Evolutionary conservation across 345 rosid genomes (phyloP).

Genomic region (Salix purpurea): DNA sequence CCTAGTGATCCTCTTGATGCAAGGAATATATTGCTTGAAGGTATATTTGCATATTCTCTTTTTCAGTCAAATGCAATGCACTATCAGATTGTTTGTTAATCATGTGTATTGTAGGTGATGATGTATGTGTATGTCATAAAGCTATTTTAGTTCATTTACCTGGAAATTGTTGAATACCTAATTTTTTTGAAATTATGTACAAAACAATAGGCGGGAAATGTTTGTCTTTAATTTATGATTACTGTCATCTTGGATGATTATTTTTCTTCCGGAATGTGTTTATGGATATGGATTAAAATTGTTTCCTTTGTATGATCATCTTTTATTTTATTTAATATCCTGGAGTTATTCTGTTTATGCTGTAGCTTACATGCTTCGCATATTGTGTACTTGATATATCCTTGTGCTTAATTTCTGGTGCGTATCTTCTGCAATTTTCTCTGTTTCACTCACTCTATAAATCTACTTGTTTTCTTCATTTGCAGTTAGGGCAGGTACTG

Average conservation of each 20-base stretch:
- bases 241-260: too few relatives aligned
- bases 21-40: slow-evolving; percentile 96
- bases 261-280: too few relatives aligned
- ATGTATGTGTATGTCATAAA: too few relatives aligned
- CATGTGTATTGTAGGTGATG: background rate
- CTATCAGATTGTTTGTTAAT: background rate
- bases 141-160: too few relatives aligned
- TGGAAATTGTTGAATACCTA: too few relatives aligned
- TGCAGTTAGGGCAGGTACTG: slow-evolving; percentile 97
- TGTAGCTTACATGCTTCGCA: background rate
- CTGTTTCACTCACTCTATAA: slow-evolving; percentile 6
- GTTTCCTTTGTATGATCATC: background rate
- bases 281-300: background rate
- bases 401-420: slow-evolving; percentile 5
- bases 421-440: background rate
- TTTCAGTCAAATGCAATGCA: background rate
- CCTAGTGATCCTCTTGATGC: slow-evolving; percentile 94
- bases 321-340: background rate
- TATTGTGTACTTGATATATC: background rate
- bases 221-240: too few relatives aligned
- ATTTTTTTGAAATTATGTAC: too few relatives aligned
- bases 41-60: slow-evolving; percentile 32
- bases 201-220: too few relatives aligned
- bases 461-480: slow-evolving; percentile 14
- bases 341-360: background rate